Percentiles rank a stretch among this genome's conserved stretches.
These are phyloP conservation scores for Ampelomyces quisqualis DNA, from an alignment of 2,329 filamentous ascomycete genomes.

Conservation along the genomic window DNA sequence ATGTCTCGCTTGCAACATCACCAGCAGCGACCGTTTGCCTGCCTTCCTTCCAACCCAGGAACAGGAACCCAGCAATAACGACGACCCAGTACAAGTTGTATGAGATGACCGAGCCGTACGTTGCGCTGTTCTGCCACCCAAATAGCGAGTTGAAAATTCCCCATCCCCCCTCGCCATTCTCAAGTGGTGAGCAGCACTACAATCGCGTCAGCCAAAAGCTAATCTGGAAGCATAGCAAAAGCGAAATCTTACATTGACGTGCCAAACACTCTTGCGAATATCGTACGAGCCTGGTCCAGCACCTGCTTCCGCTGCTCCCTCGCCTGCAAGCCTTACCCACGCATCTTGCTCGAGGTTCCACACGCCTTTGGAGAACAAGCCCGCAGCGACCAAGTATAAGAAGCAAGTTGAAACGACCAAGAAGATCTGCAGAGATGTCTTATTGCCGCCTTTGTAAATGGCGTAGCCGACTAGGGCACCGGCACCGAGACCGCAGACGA, in stretches of 20 bases:
- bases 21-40: slow-evolving; percentile 22
- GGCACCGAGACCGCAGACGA: slow-evolving; percentile 68
- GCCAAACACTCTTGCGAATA: slow-evolving; percentile 76
- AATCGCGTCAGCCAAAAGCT: slow-evolving; percentile 1
- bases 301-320: slow-evolving; percentile 63
- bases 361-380: slow-evolving; percentile 74
- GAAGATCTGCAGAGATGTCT: slow-evolving; percentile 71
- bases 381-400: slow-evolving; percentile 80
- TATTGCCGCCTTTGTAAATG: slow-evolving; percentile 73
- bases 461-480: slow-evolving; percentile 69
- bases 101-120: slow-evolving; percentile 80
- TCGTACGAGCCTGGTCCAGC: slow-evolving; percentile 75
- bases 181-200: slow-evolving; percentile 73
- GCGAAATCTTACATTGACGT: slow-evolving; percentile 67
- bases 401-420: slow-evolving; percentile 80
- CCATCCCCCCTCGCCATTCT: slow-evolving; percentile 77
- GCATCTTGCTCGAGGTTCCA: slow-evolving; percentile 71
- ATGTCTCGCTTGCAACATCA: slow-evolving; percentile 15
- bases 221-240: not conserved
- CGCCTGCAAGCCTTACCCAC: slow-evolving; percentile 66
- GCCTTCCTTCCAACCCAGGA: slow-evolving; percentile 67
- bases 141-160: slow-evolving; percentile 83
- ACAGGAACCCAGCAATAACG: slow-evolving; percentile 64
- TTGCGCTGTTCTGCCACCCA: slow-evolving; percentile 86
- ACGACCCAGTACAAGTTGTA: slow-evolving; percentile 87